phyloP scores from a whole-genome alignment of 371 early-diverging fungal genomes.

The Umbelopsis sp. region DNA sequence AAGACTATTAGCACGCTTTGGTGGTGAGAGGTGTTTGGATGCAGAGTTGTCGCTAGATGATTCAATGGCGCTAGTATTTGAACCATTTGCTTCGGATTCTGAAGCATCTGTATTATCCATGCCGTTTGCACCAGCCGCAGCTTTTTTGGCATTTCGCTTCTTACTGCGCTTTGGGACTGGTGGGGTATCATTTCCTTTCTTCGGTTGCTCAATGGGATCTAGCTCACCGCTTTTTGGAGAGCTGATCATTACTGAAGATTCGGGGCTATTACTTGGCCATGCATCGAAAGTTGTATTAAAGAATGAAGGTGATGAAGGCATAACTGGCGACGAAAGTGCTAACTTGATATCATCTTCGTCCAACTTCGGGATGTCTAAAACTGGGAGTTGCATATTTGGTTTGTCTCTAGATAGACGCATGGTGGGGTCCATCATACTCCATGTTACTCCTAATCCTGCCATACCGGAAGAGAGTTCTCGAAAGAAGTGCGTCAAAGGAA shows the following conservation, averaged over 20 bases:
- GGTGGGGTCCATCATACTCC: slow-evolving; percentile 2
- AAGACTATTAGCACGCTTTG: slow-evolving; percentile 24
- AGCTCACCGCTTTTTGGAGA: neutral
- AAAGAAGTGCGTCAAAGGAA: neutral
- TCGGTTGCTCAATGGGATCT: too few species aligned
- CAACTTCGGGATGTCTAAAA: neutral
- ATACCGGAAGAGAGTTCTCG: neutral
- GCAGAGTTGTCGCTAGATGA: neutral
- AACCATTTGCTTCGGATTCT: too few species aligned
- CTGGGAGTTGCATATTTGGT: neutral
- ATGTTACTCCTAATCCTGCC: neutral
- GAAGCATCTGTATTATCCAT: too few species aligned
- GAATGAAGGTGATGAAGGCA: slow-evolving; percentile 1
- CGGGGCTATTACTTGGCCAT: neutral
- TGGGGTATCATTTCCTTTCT: too few species aligned
- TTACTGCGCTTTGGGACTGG: too few species aligned
- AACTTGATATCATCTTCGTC: neutral
- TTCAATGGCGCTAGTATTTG: neutral
- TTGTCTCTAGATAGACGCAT: neutral
- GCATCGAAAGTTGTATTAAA: neutral
- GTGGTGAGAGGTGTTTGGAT: neutral
- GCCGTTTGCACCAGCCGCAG: too few species aligned
- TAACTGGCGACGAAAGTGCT: neutral
- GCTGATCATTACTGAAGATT: neutral
- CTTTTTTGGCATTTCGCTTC: too few species aligned